Evolutionary conservation across 73 alveolate genomes (phyloP).

Genomic region (Paraurostyla sp.): DNA sequence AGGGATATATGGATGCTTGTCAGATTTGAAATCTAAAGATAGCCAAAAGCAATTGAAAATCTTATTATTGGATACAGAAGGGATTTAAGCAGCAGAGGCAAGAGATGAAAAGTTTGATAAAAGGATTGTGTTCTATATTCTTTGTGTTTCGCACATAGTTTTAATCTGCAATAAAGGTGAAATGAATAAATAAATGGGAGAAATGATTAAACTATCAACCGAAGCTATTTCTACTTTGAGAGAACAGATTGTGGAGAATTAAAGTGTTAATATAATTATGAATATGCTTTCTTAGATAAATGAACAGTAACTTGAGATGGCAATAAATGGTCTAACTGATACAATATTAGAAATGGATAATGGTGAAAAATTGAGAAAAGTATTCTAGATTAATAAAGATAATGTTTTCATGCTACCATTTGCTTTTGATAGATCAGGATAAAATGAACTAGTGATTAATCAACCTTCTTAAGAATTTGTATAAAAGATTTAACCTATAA

Average conservation of each 20-base stretch:
- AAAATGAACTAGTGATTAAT: background rate
- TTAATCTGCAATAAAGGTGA: constrained; percentile 56
- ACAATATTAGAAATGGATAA: background rate
- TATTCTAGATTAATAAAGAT: background rate
- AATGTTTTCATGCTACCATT: constrained; percentile 49
- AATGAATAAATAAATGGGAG: constrained; percentile 32
- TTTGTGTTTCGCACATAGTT: constrained; percentile 46
- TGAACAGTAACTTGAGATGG: background rate
- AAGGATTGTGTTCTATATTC: constrained; percentile 63
- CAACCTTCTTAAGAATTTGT: constrained; percentile 12
- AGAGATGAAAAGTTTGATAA: constrained; percentile 79
- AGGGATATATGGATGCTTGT: constrained; percentile 68
- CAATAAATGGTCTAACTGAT: background rate
- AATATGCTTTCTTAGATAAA: constrained; percentile 27
- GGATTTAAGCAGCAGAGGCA: constrained; percentile 73
- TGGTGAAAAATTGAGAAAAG: background rate
- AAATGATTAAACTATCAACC: constrained; percentile 29
- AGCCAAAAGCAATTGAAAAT: background rate
- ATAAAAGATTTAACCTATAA: background rate
- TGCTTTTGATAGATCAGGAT: constrained; percentile 43
- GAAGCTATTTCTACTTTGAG: background rate
- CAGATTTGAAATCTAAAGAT: constrained; percentile 32
- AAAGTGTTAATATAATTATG: background rate
- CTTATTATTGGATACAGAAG: constrained; percentile 77
- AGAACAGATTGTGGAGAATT: background rate